Evolutionary conservation across 2,329 filamentous ascomycete genomes (phyloP).

Genomic region (Eutypella sp.): DNA sequence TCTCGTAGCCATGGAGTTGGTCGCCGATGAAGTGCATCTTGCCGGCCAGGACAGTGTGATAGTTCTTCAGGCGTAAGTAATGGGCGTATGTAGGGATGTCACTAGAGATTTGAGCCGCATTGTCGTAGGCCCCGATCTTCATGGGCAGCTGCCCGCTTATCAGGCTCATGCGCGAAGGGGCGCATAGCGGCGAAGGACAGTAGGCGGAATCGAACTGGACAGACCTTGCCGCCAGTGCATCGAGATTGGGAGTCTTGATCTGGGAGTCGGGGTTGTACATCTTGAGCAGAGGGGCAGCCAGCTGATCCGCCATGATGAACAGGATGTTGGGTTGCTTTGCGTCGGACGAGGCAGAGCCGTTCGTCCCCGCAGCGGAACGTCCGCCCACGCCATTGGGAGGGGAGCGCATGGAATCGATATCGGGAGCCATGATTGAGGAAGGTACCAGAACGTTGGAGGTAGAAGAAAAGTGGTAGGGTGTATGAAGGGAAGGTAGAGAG

Average conservation of each 20-base stretch:
- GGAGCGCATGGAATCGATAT: constrained; percentile 65
- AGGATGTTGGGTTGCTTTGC: constrained; percentile 66
- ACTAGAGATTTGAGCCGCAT: constrained; percentile 76
- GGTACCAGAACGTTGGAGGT: constrained; percentile 2
- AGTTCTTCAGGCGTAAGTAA: constrained; percentile 78
- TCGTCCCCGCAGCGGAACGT: constrained; percentile 16
- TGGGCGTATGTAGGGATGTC: constrained; percentile 90
- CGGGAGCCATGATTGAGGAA: constrained; percentile 56
- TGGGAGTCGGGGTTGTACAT: constrained; percentile 86
- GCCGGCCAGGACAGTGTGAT: constrained; percentile 84
- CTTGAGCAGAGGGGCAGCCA: constrained; percentile 83
- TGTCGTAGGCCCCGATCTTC: constrained; percentile 89
- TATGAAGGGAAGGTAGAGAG: constrained; percentile 4
- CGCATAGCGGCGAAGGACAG: constrained; percentile 89
- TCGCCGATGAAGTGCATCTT: constrained; percentile 99
- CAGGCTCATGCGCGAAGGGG: constrained; percentile 90
- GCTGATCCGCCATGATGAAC: constrained; percentile 96
- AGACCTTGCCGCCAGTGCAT: constrained; percentile 72
- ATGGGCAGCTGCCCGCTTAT: constrained; percentile 88
- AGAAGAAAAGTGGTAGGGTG: constrained; percentile 4
- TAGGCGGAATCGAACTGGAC: constrained; percentile 93
- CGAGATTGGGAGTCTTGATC: constrained; percentile 88
- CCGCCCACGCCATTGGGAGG: constrained; percentile 35
- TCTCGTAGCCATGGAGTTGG: constrained; percentile 90
- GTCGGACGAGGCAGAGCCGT: constrained; percentile 20